A percentile compares a stretch with the other conserved stretches of the same genome.
phyloP scores from a whole-genome alignment of 257 asterid genomes.

The Solanum lignicaule region DNA sequence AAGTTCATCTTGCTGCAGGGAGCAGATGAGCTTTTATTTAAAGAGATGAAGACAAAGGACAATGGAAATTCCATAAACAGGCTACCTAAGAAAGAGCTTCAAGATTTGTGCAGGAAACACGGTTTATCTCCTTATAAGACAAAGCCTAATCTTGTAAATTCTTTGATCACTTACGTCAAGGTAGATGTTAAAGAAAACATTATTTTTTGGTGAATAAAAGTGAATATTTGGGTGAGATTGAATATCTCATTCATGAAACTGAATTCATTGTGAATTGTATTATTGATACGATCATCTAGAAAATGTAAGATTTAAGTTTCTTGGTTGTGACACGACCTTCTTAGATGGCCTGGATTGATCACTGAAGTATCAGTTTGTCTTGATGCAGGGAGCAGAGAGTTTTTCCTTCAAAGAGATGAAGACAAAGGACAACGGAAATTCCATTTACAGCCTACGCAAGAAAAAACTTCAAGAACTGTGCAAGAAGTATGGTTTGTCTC shows the following conservation, averaged over 20 bases:
- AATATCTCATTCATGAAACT: background rate
- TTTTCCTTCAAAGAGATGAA: background rate
- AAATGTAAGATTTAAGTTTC: background rate
- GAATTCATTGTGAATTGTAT: background rate
- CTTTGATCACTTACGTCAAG: constrained; percentile 5
- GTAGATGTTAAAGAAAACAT: background rate
- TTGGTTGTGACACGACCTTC: background rate
- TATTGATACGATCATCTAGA: background rate
- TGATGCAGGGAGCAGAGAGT: background rate
- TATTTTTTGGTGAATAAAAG: background rate
- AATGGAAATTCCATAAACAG: background rate
- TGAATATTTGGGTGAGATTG: background rate
- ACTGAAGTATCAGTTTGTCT: background rate
- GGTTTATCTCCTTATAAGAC: constrained; percentile 8
- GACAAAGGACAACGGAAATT: background rate
- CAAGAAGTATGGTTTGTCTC: constrained; percentile 5
- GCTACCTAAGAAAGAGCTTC: constrained; percentile 3
- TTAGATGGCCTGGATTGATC: background rate
- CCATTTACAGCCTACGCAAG: constrained; percentile 1
- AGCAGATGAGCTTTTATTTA: background rate
- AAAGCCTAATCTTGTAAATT: background rate
- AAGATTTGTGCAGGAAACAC: constrained; percentile 5
- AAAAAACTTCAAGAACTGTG: constrained; percentile 13
- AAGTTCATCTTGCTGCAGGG: background rate
- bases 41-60: background rate